phyloP scores from a whole-genome alignment of 257 asterid species.

The Salvia miltiorrhiza region DNA sequence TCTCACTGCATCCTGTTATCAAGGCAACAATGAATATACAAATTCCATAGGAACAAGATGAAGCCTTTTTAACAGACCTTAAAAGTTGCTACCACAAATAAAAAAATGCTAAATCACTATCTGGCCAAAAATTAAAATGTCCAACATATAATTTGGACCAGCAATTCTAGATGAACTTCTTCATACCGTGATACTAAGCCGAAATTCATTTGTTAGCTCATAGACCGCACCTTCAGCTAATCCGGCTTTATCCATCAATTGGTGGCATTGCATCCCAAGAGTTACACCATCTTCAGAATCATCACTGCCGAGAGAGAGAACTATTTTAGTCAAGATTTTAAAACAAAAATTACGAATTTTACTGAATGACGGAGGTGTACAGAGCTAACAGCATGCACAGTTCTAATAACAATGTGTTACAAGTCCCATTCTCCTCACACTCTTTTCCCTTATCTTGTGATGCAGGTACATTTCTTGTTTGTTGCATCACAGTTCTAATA shows the following conservation, averaged over 20 bases:
- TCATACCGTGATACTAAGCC: constrained; percentile 58
- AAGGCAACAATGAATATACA: constrained; percentile 11
- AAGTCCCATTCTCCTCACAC: no score
- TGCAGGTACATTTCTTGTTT: neutral
- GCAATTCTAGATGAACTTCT: constrained; percentile 7
- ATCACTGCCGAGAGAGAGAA: constrained; percentile 42
- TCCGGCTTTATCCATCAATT: constrained; percentile 60
- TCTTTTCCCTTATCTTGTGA: neutral
- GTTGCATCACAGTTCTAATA: constrained; percentile 4
- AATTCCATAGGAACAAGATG: constrained; percentile 14
- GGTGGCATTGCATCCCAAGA: constrained; percentile 33
- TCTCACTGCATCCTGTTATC: constrained; percentile 73
- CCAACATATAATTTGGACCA: neutral
- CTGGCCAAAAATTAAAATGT: neutral
- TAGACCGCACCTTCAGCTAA: constrained; percentile 61
- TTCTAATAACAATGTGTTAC: neutral
- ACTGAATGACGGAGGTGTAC: neutral
- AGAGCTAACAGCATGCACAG: neutral
- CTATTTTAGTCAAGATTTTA: neutral
- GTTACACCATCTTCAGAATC: constrained; percentile 47
- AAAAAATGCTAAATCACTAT: neutral
- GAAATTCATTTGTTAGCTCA: constrained; percentile 61
- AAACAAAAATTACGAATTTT: neutral
- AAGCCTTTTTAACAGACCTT: neutral
- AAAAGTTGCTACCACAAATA: constrained; percentile 2